Percentiles rank a stretch among this genome's conserved stretches.
These are phyloP conservation scores for Boletus patriciae DNA, from an alignment of 768 basidiomycete species.

Conservation along the genomic window DNA sequence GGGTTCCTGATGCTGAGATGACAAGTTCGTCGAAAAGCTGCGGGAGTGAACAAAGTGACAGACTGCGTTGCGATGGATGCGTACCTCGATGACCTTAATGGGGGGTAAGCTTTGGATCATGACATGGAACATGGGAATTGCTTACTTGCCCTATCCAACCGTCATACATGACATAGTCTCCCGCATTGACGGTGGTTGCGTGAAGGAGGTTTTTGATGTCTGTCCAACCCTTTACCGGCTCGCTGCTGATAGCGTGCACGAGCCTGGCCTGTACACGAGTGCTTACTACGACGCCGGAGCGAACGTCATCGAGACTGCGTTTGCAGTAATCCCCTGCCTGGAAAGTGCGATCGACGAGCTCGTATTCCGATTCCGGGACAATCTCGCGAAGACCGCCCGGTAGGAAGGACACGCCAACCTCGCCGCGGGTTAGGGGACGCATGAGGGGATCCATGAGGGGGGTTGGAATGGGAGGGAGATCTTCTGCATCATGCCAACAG, in stretches of 20 bases:
- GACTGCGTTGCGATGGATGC: conserved; percentile 16
- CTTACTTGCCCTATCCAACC: conserved; percentile 90
- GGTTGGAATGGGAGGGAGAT: conserved; percentile 46
- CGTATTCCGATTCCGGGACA: conserved; percentile 63
- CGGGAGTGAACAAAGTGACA: conserved; percentile 14
- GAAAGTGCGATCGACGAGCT: conserved; percentile 73
- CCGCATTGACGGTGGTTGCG: conserved; percentile 62
- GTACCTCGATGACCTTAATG: conserved; percentile 72
- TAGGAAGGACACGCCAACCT: conserved; percentile 79
- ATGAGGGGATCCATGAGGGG: conserved; percentile 64
- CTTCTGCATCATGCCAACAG: conserved; percentile 88
- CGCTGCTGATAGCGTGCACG: conserved; percentile 70
- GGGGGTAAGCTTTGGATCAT: conserved; percentile 12
- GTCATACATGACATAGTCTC: conserved; percentile 78
- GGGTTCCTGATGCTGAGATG: conserved; percentile 62
- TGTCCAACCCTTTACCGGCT: conserved; percentile 63
- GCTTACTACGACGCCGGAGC: conserved; percentile 72
- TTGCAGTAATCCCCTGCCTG: conserved; percentile 83
- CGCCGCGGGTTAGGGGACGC: conserved; percentile 71
- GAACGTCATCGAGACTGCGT: conserved; percentile 68
- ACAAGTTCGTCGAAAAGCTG: conserved; percentile 85
- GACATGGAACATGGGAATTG: conserved; percentile 7
- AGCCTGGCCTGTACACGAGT: conserved; percentile 64
- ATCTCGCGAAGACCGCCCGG: conserved; percentile 61
- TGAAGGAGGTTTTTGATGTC: conserved; percentile 55